A percentile compares a stretch with the other conserved stretches of the same genome.
phyloP scores from a whole-genome alignment of 108 stramenopile genomes.

The Nitzschia palea region DNA sequence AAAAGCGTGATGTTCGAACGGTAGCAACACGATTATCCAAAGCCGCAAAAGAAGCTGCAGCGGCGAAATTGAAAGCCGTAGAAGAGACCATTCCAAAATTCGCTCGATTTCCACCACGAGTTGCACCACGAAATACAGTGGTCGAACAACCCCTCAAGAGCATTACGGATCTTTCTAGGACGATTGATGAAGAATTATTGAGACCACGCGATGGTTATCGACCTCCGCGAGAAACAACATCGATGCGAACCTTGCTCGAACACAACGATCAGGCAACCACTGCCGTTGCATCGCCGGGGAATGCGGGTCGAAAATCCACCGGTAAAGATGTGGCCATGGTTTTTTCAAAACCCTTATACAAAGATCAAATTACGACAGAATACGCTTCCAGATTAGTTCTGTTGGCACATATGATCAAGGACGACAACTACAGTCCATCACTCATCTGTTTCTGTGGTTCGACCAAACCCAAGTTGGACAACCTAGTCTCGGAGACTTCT shows the following conservation, averaged over 20 bases:
- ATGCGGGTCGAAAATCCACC: background rate
- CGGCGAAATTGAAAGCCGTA: background rate
- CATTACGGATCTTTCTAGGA: slow-evolving; percentile 2
- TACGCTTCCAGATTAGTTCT: slow-evolving; percentile 66
- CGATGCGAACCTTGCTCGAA: slow-evolving; percentile 24
- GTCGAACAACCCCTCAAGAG: background rate
- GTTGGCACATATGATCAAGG: slow-evolving; percentile 53
- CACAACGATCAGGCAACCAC: slow-evolving; percentile 17
- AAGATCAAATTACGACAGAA: slow-evolving; percentile 71
- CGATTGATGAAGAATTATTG: slow-evolving; percentile 31
- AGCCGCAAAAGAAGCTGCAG: slow-evolving; percentile 31
- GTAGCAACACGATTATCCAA: slow-evolving; percentile 19
- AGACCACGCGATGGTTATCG: slow-evolving; percentile 21
- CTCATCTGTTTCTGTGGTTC: slow-evolving; percentile 69
- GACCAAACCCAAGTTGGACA: background rate
- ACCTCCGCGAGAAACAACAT: slow-evolving; percentile 24
- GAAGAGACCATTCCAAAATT: background rate
- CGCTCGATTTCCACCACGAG: too few relatives aligned
- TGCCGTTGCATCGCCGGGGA: background rate
- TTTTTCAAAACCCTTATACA: slow-evolving; percentile 60
- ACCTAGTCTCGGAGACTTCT: slow-evolving; percentile 43
- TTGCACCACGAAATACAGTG: background rate
- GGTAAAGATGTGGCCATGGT: slow-evolving; percentile 54
- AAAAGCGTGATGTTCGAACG: slow-evolving; percentile 7
- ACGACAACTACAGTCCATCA: slow-evolving; percentile 50